phyloP scores from a whole-genome alignment of 331 rosid species.

The Acacia concinna region DNA sequence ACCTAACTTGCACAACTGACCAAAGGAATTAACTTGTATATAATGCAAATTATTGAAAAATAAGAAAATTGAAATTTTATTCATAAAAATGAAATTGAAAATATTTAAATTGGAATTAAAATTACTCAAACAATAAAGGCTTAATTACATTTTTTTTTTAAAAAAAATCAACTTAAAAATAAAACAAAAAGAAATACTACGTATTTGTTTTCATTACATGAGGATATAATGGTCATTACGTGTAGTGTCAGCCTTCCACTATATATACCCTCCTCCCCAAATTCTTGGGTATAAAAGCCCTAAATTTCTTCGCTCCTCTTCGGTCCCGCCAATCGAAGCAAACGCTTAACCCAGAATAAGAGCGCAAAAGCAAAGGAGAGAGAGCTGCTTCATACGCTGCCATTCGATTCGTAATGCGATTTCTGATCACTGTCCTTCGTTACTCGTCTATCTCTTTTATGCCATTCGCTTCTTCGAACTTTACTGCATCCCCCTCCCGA shows the following conservation, averaged over 20 bases:
- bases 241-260: background rate
- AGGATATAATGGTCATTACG: conserved; percentile 11
- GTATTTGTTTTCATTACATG: background rate
- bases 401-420: conserved; percentile 33
- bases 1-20: background rate
- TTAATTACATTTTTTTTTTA: background rate
- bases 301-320: conserved; percentile 59
- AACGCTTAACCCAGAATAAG: conserved; percentile 43
- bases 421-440: conserved; percentile 7
- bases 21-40: background rate
- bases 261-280: conserved; percentile 72
- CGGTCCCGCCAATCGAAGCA: conserved; percentile 19
- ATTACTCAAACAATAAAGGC: background rate
- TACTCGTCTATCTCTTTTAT: background rate
- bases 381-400: conserved; percentile 28
- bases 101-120: too few relatives aligned
- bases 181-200: too few relatives aligned
- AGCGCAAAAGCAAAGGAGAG: conserved; percentile 3
- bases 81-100: too few relatives aligned
- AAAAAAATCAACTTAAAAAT: too few relatives aligned
- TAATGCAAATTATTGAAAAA: background rate
- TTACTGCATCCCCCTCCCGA: background rate
- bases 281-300: conserved; percentile 85
- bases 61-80: too few relatives aligned
- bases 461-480: background rate